Evolutionary conservation across 257 asterid species (phyloP).

Genomic region (Parsonsia alboflavescens): DNA sequence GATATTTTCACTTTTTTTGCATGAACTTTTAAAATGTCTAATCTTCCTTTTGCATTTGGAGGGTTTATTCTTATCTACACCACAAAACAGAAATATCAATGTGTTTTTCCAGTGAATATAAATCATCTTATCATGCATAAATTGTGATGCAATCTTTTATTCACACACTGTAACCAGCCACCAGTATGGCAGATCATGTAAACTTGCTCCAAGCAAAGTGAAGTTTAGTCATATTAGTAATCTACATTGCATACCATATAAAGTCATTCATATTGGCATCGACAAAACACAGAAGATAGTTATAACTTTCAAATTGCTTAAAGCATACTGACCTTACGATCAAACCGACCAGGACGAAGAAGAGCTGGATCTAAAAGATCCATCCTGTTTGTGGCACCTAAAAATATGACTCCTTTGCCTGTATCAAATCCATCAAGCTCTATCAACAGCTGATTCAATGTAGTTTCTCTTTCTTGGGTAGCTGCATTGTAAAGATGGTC

Average conservation of each 20-base stretch:
- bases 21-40: constrained; percentile 85
- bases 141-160: neutral
- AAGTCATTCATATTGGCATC: neutral
- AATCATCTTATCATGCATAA: constrained; percentile 1
- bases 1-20: constrained; percentile 84
- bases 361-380: constrained; percentile 99
- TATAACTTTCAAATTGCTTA: neutral
- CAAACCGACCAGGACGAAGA: constrained; percentile 99
- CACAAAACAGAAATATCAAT: constrained; percentile 8
- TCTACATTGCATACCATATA: neutral
- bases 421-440: constrained; percentile 99
- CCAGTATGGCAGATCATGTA: neutral
- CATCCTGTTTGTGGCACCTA: constrained; percentile 96
- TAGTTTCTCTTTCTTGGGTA: constrained; percentile 97
- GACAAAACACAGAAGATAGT: neutral
- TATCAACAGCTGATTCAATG: constrained; percentile 90
- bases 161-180: neutral
- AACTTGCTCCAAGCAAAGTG: neutral
- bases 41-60: constrained; percentile 94
- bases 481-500: constrained; percentile 66
- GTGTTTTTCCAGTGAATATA: neutral
- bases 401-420: constrained; percentile 94
- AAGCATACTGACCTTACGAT: constrained; percentile 75
- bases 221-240: neutral
- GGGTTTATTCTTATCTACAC: constrained; percentile 77